These are phyloP conservation scores for Thinopyrum obtusiflorum DNA, from an alignment of 202 grass and related monocot species.

Conservation along the genomic window DNA sequence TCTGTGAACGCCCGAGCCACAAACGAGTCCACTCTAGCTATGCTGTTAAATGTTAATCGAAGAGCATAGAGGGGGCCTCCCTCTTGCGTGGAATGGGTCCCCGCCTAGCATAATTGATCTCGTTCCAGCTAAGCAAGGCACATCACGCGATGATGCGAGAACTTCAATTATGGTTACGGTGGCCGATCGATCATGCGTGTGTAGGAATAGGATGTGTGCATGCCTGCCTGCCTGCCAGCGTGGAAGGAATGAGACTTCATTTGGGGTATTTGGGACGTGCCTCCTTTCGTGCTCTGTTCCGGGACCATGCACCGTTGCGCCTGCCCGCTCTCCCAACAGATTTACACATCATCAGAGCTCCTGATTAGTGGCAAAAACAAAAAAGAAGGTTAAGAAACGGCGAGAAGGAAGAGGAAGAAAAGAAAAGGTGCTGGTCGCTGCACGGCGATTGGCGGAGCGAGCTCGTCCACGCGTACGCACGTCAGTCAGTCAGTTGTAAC, in stretches of 20 bases:
- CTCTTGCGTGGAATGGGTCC: neutral
- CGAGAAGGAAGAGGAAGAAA: neutral
- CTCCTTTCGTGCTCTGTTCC: conserved; percentile 9
- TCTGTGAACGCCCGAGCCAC: neutral
- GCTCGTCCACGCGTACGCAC: neutral
- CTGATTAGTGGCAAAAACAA: neutral
- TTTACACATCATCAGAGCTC: neutral
- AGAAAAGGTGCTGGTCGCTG: neutral
- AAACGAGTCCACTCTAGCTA: neutral
- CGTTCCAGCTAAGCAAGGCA: neutral
- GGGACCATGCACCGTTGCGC: neutral
- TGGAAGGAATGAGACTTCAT: neutral
- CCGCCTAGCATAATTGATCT: neutral
- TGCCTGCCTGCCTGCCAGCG: neutral
- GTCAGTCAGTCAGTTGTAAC: no score
- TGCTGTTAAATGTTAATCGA: neutral
- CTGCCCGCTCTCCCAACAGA: neutral
- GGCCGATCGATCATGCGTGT: neutral
- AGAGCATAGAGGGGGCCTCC: neutral
- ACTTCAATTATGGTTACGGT: conserved; percentile 23
- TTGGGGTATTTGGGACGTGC: neutral
- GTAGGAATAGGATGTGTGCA: neutral
- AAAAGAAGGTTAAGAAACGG: no score
- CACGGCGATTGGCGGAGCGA: neutral
- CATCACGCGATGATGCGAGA: neutral